These are phyloP conservation scores for Scenedesmus sp. DNA, from an alignment of 163 green algal species.

Conservation along the genomic window DNA sequence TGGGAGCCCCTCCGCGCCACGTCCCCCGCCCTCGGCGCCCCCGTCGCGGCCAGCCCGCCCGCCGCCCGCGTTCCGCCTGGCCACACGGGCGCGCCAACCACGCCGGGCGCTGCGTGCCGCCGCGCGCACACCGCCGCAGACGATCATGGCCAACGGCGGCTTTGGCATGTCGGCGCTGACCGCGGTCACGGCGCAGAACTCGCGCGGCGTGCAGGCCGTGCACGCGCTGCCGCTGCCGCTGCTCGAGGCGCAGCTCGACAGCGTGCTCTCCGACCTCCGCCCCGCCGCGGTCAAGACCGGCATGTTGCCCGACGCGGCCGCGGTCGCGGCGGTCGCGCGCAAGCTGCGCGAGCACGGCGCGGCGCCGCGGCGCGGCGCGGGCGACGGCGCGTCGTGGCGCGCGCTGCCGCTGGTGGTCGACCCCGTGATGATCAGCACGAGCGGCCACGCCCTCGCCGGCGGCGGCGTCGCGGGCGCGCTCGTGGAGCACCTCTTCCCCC, in stretches of 20 bases:
- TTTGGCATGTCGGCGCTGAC: slow-evolving; percentile 87
- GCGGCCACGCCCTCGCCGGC: slow-evolving; percentile 73
- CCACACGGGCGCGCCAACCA: no score
- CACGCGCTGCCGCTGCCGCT: slow-evolving; percentile 67
- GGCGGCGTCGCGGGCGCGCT: slow-evolving; percentile 67
- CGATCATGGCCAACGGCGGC: slow-evolving; percentile 76
- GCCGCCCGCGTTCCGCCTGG: no score
- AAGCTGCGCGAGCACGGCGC: slow-evolving; percentile 30
- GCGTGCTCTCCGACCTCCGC: slow-evolving; percentile 88
- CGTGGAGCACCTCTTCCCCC: slow-evolving; percentile 76
- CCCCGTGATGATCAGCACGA: slow-evolving; percentile 93
- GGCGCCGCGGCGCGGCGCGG: neutral
- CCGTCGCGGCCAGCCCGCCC: no score
- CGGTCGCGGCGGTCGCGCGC: slow-evolving; percentile 50
- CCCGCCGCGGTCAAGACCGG: slow-evolving; percentile 92
- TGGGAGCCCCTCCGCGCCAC: no score
- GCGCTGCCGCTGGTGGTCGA: slow-evolving; percentile 84
- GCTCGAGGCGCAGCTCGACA: slow-evolving; percentile 83
- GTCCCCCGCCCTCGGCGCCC: no score
- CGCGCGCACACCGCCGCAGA: no score
- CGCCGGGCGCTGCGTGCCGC: no score
- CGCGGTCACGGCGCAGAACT: slow-evolving; percentile 96
- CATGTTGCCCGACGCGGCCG: slow-evolving; percentile 89
- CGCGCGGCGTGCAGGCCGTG: slow-evolving; percentile 81
- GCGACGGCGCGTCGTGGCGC: no score